These are phyloP conservation scores for Delitschia confertaspora DNA, from an alignment of 495 filamentous ascomycete species.

Conservation along the genomic window DNA sequence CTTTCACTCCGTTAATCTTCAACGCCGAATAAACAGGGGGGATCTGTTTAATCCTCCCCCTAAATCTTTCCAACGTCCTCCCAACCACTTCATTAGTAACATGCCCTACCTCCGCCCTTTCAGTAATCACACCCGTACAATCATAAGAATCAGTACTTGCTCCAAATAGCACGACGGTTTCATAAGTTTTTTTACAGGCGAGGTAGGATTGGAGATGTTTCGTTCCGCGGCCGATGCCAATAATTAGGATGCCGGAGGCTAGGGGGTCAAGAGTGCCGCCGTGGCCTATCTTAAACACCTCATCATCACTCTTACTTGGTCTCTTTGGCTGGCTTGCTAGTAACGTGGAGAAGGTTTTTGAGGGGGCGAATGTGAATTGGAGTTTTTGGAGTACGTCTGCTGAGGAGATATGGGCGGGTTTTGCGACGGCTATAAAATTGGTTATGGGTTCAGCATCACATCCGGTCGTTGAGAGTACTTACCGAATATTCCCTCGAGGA, in stretches of 20 bases:
- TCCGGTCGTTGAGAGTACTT: no score
- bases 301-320: no score
- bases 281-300: constrained; percentile 90
- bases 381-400: no score
- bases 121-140: constrained; percentile 64
- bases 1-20: constrained; percentile 73
- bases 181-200: constrained; percentile 83
- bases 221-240: constrained; percentile 78
- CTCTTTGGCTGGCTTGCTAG: no score
- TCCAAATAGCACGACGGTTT: constrained; percentile 77
- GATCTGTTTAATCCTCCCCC: constrained; percentile 76
- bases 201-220: constrained; percentile 68
- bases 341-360: no score
- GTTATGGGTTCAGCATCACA: no score
- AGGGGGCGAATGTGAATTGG: no score
- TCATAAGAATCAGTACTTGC: constrained; percentile 89
- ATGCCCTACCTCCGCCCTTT: constrained; percentile 60
- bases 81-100: constrained; percentile 68
- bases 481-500: no score
- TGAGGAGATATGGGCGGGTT: no score
- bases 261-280: constrained; percentile 90
- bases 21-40: constrained; percentile 89
- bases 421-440: no score
- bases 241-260: constrained; percentile 79
- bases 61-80: constrained; percentile 61